Evolutionary conservation across 768 basidiomycete species (phyloP), one percentile per base, ranked within the genome.

Genomic region (Gloeophyllum trabeum): DNA sequence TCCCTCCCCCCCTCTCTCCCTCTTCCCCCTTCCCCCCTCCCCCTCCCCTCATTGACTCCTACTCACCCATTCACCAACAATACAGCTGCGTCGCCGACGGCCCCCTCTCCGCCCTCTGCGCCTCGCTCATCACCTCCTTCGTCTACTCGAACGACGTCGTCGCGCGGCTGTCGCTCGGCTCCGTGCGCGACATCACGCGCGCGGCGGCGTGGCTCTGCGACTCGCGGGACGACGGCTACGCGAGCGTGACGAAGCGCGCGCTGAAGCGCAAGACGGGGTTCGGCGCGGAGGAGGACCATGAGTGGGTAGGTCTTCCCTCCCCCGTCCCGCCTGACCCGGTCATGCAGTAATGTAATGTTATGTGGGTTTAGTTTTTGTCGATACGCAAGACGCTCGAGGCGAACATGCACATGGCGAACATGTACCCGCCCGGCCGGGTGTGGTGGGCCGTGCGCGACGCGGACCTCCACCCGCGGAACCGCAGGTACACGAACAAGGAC

Each of bases 101-200:
- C 1, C 62, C 67, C 13, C 67, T 90, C 14, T 70, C 75, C 43
- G 70, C 65, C 34, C 66, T 83, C 19, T 70, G 79, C 1, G 65
- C 71, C 32, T 68, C 72, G 30, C 64, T 91, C 18, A 75, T 90
- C 44, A 71, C 76, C 6, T 87, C 85, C 4, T 80, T 91, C 47
- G 77, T 87, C 0, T 81, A 88, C 59, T 87, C 86, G 6, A 79
- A 86, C 55, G 87, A 91, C 48, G 68, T 87, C 45, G 81, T 91
- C 19, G 75, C 84, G 2, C 70, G 88, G 22, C 65, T 91, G 2
- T 87, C 84, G 1, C 63, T 90, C 2, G 86, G 86, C 6, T 75
- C 82, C 26, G 73, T 89, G 18, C 73, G 79, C 12, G 85, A 91
- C 54, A 67, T 90, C 16, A 74, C 72, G 35, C 76, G 82, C 36